phyloP scores from a whole-genome alignment of 2,329 filamentous ascomycete species.

The Alternaria alternata region DNA sequence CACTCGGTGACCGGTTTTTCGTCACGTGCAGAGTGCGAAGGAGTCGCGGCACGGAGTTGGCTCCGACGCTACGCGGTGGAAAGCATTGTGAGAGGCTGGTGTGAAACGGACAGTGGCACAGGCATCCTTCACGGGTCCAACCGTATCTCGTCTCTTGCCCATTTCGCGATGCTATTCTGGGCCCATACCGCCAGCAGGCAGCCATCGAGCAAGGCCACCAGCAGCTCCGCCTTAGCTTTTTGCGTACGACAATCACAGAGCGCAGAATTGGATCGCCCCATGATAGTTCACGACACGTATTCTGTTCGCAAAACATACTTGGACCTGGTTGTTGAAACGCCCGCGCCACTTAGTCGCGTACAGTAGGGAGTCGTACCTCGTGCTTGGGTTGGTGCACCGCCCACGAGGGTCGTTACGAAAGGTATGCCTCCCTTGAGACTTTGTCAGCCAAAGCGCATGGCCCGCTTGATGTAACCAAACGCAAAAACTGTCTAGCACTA shows the following conservation, averaged over 20 bases:
- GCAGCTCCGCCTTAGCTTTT: background rate
- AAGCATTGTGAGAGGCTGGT: conserved; percentile 1
- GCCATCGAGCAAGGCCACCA: background rate
- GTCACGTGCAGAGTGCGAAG: conserved; percentile 7
- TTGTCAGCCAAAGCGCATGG: conserved; percentile 2
- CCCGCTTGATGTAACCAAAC: conserved; percentile 6
- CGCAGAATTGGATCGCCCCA: background rate
- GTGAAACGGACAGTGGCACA: conserved; percentile 10
- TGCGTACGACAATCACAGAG: background rate
- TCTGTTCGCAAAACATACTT: conserved; percentile 3
- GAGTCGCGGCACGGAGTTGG: conserved; percentile 9
- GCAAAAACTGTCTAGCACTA: conserved; percentile 22
- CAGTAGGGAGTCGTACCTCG: background rate
- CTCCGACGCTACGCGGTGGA: conserved; percentile 6
- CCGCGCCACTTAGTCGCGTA: conserved; percentile 4
- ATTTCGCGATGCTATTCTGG: conserved; percentile 8
- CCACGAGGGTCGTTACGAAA: conserved; percentile 2
- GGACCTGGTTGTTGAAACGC: background rate
- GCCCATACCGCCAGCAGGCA: conserved; percentile 1
- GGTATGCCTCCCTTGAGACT: conserved; percentile 3
- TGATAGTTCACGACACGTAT: background rate
- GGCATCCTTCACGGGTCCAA: conserved; percentile 12
- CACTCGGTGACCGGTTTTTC: conserved; percentile 9
- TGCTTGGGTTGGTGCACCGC: conserved; percentile 7
- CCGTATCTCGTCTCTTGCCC: conserved; percentile 9